Base-by-base conservation (phyloP, 495 filamentous ascomycete species). In the Chlorociboria aeruginascens region DNA sequence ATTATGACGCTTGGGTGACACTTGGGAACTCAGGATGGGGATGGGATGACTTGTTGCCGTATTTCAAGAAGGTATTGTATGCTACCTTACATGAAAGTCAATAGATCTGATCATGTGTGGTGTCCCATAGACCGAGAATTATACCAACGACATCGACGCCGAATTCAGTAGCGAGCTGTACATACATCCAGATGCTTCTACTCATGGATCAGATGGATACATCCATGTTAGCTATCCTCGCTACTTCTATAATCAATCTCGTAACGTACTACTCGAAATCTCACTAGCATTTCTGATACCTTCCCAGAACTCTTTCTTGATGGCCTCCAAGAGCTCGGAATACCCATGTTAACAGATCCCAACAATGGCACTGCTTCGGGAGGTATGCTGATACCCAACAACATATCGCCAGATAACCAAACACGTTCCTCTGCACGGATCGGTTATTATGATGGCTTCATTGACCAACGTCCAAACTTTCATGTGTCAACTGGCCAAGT, bases 141-240 rank as follows among this genome's bases (percentile, higher is more conserved):
- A 25, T 25, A 25, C 20, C 1, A 4, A 25, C 4, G 20, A 25
- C 20, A 4, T 25, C 20, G 20, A 25, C 20, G 20, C 20, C 20
- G 20, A 25, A 25, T 25, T 25, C 20, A 25, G 20, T 25, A 25
- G 20, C 20, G 54, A 72, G 55, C 14, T 80, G 61, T 49, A 60
- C 45, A 42, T 57, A 3, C 8, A 38, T 29, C 33, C 40, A 8
- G 31, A 50, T 28, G 7, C 40, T 28, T 37, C 31, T 12, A 33
- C 57, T n/a, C 50, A 67, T 67, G 45, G 68, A 48, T 38, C 40
- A 36, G 17, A 59, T 64, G 63, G 74, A 38, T 69, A 66, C 1
- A 64, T 81, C 14, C 61, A 76, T 46, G 67, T 69, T 7, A 65
- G 68, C 4, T 80, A 76, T 58, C 72, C 77, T 9, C 66, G 55